These are phyloP conservation scores for Russula abietina DNA, from an alignment of 768 basidiomycete genomes.

Conservation along the genomic window DNA sequence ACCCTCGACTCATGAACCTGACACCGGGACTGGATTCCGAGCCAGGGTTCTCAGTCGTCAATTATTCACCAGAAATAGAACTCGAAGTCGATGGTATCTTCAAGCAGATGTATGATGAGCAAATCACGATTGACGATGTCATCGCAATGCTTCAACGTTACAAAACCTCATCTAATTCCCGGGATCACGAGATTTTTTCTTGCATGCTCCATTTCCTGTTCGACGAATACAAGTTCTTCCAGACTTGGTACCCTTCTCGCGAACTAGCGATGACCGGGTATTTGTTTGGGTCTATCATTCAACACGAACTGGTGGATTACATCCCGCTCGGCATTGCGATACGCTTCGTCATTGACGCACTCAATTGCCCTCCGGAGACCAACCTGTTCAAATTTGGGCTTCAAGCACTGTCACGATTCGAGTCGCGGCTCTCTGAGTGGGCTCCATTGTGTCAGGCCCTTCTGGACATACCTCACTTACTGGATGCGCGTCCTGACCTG, in stretches of 20 bases:
- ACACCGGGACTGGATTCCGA: constrained; percentile 81
- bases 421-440: constrained; percentile 84
- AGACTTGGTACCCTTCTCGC: constrained; percentile 88
- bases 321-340: constrained; percentile 95
- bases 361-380: constrained; percentile 84
- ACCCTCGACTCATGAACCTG: constrained; percentile 94
- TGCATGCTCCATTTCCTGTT: constrained; percentile 99
- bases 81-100: constrained; percentile 92
- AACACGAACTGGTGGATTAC: constrained; percentile 86
- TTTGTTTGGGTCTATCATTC: constrained; percentile 93
- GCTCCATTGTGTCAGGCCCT: constrained; percentile 86
- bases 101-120: constrained; percentile 97
- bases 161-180: constrained; percentile 74
- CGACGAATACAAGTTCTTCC: constrained; percentile 99
- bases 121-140: constrained; percentile 91
- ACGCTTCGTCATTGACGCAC: constrained; percentile 91
- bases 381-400: constrained; percentile 95
- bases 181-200: constrained; percentile 96
- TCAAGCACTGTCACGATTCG: constrained; percentile 84
- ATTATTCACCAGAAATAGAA: constrained; percentile 84
- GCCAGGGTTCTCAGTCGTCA: constrained; percentile 85
- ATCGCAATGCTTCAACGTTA: constrained; percentile 79
- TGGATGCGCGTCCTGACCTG: constrained; percentile 80
- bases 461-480: constrained; percentile 78
- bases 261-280: constrained; percentile 95